These are phyloP conservation scores for Coprinopsis sp. DNA, from an alignment of 768 basidiomycete species.

Conservation along the genomic window DNA sequence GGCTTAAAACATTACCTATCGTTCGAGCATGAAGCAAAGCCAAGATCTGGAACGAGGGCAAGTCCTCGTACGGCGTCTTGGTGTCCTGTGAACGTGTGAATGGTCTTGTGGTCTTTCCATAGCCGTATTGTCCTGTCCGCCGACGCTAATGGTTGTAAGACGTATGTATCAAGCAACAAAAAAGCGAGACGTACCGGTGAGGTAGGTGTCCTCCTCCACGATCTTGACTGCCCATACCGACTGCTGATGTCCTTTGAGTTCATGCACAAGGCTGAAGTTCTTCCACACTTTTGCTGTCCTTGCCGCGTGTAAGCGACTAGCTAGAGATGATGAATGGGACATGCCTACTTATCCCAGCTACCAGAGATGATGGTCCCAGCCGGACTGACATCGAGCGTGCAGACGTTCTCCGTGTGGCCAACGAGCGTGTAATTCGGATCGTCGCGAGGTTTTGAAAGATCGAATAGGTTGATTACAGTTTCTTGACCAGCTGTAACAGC, in stretches of 20 bases:
- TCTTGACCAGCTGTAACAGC: constrained; percentile 89
- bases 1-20: constrained; percentile 55
- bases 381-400: constrained; percentile 67
- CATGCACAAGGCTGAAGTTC: constrained; percentile 64
- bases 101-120: constrained; percentile 72
- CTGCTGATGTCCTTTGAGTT: constrained; percentile 81
- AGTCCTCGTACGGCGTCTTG: constrained; percentile 88
- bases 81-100: constrained; percentile 82
- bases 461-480: constrained; percentile 79
- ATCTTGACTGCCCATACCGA: constrained; percentile 93
- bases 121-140: constrained; percentile 93
- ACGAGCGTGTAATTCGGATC: constrained; percentile 81
- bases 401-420: constrained; percentile 90
- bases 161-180: neutral
- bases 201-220: constrained; percentile 65
- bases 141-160: constrained; percentile 53
- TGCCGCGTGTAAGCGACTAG: constrained; percentile 7
- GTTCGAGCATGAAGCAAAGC: constrained; percentile 94
- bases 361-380: constrained; percentile 84
- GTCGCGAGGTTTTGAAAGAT: constrained; percentile 49
- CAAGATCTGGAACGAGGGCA: constrained; percentile 74
- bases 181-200: constrained; percentile 65
- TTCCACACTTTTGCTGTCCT: constrained; percentile 96
- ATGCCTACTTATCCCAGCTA: constrained; percentile 90
- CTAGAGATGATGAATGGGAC: constrained; percentile 1